Evolutionary conservation across 805 yeast genomes (phyloP).

Genomic region (Cyberlindnera nakhonratchasimensis): DNA sequence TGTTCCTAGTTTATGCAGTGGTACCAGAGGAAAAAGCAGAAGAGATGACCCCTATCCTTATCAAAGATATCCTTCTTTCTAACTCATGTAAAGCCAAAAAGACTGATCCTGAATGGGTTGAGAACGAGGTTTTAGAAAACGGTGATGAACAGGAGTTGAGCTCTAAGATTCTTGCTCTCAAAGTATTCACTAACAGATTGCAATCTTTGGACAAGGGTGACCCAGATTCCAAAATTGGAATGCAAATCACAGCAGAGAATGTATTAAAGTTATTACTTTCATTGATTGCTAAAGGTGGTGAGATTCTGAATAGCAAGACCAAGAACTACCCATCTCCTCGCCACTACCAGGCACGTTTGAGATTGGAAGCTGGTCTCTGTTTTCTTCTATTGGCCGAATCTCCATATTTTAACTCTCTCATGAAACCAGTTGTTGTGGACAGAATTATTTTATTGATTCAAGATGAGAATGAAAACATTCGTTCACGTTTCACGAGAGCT

Average conservation of each 20-base stretch:
- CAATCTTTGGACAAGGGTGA: constrained; percentile 32
- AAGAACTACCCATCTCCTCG: constrained; percentile 59
- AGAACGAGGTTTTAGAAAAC: constrained; percentile 38
- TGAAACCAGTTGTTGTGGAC: constrained; percentile 50
- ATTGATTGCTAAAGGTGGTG: constrained; percentile 74
- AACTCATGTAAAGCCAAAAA: constrained; percentile 40
- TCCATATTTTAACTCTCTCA: constrained; percentile 47
- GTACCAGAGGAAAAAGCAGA: constrained; percentile 50
- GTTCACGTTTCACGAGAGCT: constrained; percentile 46
- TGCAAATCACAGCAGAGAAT: constrained; percentile 50
- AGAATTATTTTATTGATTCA: constrained; percentile 57
- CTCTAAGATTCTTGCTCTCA: constrained; percentile 51
- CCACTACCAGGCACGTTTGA: constrained; percentile 53
- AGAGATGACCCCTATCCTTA: constrained; percentile 55
- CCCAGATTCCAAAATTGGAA: constrained; percentile 34
- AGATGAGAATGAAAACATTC: constrained; percentile 59
- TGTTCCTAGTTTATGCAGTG: constrained; percentile 47
- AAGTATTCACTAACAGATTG: constrained; percentile 58
- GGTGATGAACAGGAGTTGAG: constrained; percentile 33
- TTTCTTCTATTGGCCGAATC: constrained; percentile 61
- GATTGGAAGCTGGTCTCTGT: constrained; percentile 65
- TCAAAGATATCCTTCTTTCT: constrained; percentile 56
- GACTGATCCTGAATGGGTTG: constrained; percentile 43
- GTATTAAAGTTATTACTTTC: constrained; percentile 65
- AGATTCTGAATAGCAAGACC: constrained; percentile 48